Percentiles rank a stretch among this genome's conserved stretches.
phyloP scores from a whole-genome alignment of 805 yeast species.

The Nakazawaea holstii region DNA sequence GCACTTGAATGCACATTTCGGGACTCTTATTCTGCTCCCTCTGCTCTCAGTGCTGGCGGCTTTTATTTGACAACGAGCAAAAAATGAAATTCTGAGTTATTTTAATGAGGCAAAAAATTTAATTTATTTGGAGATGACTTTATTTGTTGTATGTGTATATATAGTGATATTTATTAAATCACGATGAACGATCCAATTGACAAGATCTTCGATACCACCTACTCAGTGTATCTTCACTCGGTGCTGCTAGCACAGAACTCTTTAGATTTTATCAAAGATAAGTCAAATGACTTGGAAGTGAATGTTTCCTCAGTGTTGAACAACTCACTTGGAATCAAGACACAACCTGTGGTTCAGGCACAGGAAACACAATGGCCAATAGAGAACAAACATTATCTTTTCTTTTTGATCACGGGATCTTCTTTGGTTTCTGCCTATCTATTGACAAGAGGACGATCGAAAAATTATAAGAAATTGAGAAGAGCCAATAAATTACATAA shows the following conservation, averaged over 20 bases:
- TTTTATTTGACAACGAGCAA: too few relatives aligned
- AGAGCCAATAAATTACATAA: constrained; percentile 57
- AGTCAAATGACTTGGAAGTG: not conserved
- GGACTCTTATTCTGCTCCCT: too few relatives aligned
- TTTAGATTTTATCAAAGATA: not conserved
- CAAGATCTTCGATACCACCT: constrained; percentile 8
- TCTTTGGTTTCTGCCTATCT: not conserved
- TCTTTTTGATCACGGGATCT: constrained; percentile 3
- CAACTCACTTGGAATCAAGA: not conserved
- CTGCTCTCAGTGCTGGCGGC: too few relatives aligned
- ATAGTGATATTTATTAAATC: too few relatives aligned
- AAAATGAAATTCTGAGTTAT: too few relatives aligned
- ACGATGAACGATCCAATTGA: constrained; percentile 11
- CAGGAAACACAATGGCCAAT: not conserved
- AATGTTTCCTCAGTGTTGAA: not conserved
- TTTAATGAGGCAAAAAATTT: too few relatives aligned
- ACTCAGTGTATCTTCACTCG: constrained; percentile 1
- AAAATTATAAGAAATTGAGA: constrained; percentile 23
- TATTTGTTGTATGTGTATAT: too few relatives aligned
- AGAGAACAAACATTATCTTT: not conserved
- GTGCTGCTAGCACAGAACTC: not conserved
- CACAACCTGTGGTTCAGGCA: not conserved
- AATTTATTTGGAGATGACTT: too few relatives aligned
- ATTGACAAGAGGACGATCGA: not conserved
- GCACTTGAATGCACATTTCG: too few relatives aligned